Percentiles rank a stretch among this genome's conserved stretches.
These are phyloP conservation scores for Geranium incanum DNA, from an alignment of 441 rosid genomes.

Conservation along the genomic window DNA sequence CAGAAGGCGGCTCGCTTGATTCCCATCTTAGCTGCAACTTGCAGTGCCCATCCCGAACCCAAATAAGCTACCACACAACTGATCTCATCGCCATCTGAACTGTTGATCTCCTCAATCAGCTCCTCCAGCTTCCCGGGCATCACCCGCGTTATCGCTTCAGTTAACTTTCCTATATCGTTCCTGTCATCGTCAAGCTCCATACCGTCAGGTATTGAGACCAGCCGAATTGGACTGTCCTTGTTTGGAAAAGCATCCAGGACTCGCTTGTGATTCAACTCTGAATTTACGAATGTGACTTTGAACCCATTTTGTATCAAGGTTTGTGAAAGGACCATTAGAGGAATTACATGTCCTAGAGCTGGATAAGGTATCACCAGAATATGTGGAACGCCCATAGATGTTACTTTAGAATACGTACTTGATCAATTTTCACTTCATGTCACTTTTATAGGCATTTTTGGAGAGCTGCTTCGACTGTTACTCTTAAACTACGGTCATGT, in stretches of 20 bases:
- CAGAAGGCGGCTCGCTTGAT: conserved; percentile 22
- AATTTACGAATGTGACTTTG: conserved; percentile 22
- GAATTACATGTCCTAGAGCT: conserved; percentile 24
- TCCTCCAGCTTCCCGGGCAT: conserved; percentile 32
- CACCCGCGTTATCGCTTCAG: conserved; percentile 4
- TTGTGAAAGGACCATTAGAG: conserved; percentile 19
- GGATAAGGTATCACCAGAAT: conserved; percentile 17
- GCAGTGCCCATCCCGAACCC: conserved; percentile 23
- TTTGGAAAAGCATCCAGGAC: neutral
- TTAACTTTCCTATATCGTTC: conserved; percentile 23
- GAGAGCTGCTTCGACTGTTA: no score
- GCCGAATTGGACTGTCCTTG: neutral
- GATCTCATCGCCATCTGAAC: conserved; percentile 11
- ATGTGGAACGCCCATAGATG: conserved; percentile 12
- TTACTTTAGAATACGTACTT: no score
- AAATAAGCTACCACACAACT: conserved; percentile 27
- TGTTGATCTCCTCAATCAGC: conserved; percentile 20
- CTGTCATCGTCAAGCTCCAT: conserved; percentile 25
- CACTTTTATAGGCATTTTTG: no score
- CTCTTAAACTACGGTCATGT: no score
- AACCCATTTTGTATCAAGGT: conserved; percentile 18
- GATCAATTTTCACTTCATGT: no score
- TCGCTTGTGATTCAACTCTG: conserved; percentile 19
- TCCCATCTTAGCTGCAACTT: conserved; percentile 25
- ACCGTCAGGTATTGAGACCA: conserved; percentile 29